Base-by-base conservation (phyloP, 345 rosid species). In the Gossypium arboreum region DNA sequence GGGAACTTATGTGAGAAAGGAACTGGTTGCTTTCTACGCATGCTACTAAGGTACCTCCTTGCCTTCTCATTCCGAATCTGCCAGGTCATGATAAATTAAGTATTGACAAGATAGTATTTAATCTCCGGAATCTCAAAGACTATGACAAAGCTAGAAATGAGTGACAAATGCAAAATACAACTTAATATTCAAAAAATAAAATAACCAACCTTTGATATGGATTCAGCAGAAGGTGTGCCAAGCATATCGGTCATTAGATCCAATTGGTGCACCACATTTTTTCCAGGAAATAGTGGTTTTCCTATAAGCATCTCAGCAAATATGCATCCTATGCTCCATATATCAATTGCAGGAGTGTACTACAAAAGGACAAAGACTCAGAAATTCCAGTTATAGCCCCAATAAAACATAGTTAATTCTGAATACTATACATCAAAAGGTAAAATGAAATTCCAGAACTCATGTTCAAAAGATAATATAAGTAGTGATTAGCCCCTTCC, bases 31-130 rank as follows among this genome's bases (percentile, higher is more conserved):
- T 95, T 95, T 65, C 83, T 94, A 79, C 97, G 86, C 98, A 94
- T 92, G 92, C 85, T 88, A 73, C 90, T 82, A 75, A 95, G 98
- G 67, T 95, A 95, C 85, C 99, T 92, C 83, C 98, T 90, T 43
- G 98, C 98, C 83, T 95, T 95, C 80, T 95, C 99, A 83, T 95
- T 93, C 15, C 98, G 88, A 82, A 95, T 95, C 99, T 93, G 88
- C 61, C 76, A 71, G 70, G 52, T 67, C 72, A 83, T 43, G 63
- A 68, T 22, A 77, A 50, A 61, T 59, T 58, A 67, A 69, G 58
- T 18, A 41, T 59, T 29, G 18, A 39, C 22, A 51, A 77, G 64
- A 20, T n/a, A 34, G 34, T 24, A 69, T 70, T 51, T 44, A 20
- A 11, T 61, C 27, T 47, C 63, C 43, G 18, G 64, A 22, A 24